These are phyloP conservation scores for Curvularia lunata DNA, from an alignment of 2,329 filamentous ascomycete genomes.

Conservation along the genomic window DNA sequence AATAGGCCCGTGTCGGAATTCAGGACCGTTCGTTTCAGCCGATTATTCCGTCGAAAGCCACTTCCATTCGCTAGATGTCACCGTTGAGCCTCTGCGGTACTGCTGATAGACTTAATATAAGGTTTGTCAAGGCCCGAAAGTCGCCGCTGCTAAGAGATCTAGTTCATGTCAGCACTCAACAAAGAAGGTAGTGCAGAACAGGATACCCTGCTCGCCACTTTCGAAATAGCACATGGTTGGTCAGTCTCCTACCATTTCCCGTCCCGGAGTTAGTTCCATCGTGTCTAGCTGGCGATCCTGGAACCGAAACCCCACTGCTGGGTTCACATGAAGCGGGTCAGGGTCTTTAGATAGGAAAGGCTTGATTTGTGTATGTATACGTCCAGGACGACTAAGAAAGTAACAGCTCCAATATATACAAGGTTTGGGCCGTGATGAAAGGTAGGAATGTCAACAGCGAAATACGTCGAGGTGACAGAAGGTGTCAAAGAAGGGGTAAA, in stretches of 20 bases:
- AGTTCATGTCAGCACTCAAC: background rate
- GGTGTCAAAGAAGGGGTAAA: background rate
- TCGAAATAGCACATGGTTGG: slow-evolving; percentile 1
- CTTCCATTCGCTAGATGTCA: background rate
- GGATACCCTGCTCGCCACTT: slow-evolving; percentile 5
- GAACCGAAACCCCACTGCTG: background rate
- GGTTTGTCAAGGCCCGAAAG: slow-evolving; percentile 1
- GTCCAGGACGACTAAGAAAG: background rate
- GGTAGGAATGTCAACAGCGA: background rate
- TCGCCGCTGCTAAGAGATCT: background rate
- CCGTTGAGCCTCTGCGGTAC: background rate
- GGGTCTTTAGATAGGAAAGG: background rate
- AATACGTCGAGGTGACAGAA: background rate
- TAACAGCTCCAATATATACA: slow-evolving; percentile 2
- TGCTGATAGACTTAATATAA: slow-evolving; percentile 1
- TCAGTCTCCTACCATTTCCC: background rate
- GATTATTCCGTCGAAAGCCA: background rate
- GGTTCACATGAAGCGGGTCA: background rate
- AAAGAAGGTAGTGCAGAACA: background rate
- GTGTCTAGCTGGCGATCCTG: background rate
- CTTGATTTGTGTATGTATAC: background rate
- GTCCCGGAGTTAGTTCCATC: background rate
- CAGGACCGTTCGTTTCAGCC: background rate
- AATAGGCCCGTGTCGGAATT: background rate
- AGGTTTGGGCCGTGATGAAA: background rate